Percentiles rank a stretch among this genome's conserved stretches.
phyloP scores from a whole-genome alignment of 208 protist species.

The Trypanosoma rangeli region DNA sequence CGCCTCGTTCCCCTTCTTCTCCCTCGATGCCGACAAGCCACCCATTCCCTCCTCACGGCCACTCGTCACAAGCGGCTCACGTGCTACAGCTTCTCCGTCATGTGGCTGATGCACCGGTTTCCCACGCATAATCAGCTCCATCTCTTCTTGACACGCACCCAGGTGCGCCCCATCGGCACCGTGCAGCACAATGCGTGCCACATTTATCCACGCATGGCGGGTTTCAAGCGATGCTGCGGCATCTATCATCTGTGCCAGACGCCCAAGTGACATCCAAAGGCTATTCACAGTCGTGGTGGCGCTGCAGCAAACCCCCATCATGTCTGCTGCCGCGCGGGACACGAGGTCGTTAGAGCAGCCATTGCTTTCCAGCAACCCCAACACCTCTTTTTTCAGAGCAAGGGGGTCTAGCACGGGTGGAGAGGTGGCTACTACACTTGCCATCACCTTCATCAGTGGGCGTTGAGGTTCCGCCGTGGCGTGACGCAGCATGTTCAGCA shows the following conservation, averaged over 20 bases:
- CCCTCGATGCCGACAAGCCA: background rate
- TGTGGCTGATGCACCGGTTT: slow-evolving; percentile 8
- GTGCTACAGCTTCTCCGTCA: background rate
- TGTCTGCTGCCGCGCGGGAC: slow-evolving; percentile 4
- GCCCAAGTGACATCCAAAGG: slow-evolving; percentile 11
- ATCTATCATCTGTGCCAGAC: slow-evolving; percentile 42
- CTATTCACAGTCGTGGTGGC: background rate
- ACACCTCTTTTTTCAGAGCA: background rate
- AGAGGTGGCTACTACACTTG: background rate
- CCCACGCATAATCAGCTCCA: slow-evolving; percentile 22
- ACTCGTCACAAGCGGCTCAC: background rate
- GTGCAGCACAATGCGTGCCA: slow-evolving; percentile 27
- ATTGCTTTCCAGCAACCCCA: background rate
- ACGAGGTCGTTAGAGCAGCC: slow-evolving; percentile 1
- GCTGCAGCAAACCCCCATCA: background rate
- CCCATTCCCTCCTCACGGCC: background rate
- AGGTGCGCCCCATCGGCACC: background rate
- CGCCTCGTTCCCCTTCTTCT: background rate
- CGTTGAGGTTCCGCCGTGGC: background rate
- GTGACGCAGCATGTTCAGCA: background rate
- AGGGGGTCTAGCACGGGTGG: background rate
- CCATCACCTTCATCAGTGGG: background rate
- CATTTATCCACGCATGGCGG: slow-evolving; percentile 34
- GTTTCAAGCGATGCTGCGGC: slow-evolving; percentile 29
- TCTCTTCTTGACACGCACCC: slow-evolving; percentile 3